Evolutionary conservation across 345 rosid species (phyloP).

Genomic region (Ricinus communis): DNA sequence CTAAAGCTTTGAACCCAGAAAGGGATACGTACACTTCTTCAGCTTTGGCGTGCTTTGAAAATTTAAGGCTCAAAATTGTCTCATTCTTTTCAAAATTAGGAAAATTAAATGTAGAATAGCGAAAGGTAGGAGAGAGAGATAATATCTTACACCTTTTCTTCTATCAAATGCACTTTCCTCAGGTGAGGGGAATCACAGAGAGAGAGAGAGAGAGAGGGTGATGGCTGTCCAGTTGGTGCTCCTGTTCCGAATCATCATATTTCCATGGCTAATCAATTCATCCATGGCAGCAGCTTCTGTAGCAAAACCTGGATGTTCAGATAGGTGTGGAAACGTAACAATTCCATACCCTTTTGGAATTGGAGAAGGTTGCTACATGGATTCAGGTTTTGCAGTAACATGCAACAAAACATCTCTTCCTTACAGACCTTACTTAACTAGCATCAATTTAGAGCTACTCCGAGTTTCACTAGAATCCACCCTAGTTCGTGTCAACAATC

Average conservation of each 20-base stretch:
- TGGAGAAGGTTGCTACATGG: neutral
- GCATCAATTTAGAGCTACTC: neutral
- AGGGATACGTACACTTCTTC: no score
- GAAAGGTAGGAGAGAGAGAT: no score
- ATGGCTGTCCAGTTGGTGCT: neutral
- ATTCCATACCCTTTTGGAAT: constrained; percentile 8
- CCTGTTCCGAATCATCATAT: neutral
- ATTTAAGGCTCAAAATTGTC: no score
- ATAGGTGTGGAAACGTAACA: neutral
- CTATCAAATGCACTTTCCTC: neutral
- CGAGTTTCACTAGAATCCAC: neutral
- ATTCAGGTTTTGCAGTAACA: neutral
- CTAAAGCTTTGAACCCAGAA: no score
- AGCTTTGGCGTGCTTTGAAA: no score
- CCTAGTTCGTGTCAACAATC: constrained; percentile 5
- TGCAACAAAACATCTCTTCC: neutral
- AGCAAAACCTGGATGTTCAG: neutral
- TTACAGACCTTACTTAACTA: neutral
- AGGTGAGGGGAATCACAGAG: neutral
- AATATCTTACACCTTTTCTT: neutral
- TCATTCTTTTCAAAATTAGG: no score
- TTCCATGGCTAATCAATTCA: neutral
- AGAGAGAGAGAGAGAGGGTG: no score
- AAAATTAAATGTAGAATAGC: no score
- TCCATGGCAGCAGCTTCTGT: neutral